These are phyloP conservation scores for Parastagonospora nodorum DNA, from an alignment of 2,329 filamentous ascomycete species.

Conservation along the genomic window DNA sequence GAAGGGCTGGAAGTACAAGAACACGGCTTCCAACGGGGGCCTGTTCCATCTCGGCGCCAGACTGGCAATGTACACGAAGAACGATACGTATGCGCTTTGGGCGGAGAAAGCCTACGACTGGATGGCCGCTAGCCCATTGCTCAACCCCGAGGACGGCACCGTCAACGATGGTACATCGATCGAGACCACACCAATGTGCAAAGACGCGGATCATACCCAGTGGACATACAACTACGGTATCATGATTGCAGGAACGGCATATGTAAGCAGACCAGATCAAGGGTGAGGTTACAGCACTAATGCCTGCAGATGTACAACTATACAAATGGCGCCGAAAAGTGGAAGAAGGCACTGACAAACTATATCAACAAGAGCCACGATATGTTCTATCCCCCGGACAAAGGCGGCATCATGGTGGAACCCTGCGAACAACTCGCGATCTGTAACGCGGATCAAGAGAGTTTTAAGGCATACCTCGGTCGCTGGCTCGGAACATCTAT, in stretches of 20 bases:
- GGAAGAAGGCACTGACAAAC: conserved; percentile 34
- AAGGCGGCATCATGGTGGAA: conserved; percentile 49
- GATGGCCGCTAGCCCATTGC: conserved; percentile 33
- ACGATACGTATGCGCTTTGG: conserved; percentile 44
- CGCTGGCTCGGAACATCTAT: conserved; percentile 60
- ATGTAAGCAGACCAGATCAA: conserved; percentile 20
- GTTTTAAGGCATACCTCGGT: conserved; percentile 53
- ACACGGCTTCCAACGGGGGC: conserved; percentile 46
- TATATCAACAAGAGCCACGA: conserved; percentile 35
- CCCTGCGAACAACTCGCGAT: conserved; percentile 48
- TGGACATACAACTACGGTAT: conserved; percentile 48
- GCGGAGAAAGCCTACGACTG: conserved; percentile 44
- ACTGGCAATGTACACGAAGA: conserved; percentile 45
- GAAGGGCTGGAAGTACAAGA: conserved; percentile 46
- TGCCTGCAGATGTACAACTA: conserved; percentile 45
- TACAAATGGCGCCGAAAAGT: conserved; percentile 43
- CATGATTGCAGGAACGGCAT: conserved; percentile 41
- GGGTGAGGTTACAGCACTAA: conserved; percentile 6
- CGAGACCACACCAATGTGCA: conserved; percentile 26
- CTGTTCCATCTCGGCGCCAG: conserved; percentile 47
- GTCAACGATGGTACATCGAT: conserved; percentile 37
- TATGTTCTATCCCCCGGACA: conserved; percentile 48
- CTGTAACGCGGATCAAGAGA: conserved; percentile 53
- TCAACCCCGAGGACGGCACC: conserved; percentile 25
- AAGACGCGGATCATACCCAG: conserved; percentile 33